Evolutionary conservation across 768 basidiomycete species (phyloP).

Genomic region (Termitomyces sp.): DNA sequence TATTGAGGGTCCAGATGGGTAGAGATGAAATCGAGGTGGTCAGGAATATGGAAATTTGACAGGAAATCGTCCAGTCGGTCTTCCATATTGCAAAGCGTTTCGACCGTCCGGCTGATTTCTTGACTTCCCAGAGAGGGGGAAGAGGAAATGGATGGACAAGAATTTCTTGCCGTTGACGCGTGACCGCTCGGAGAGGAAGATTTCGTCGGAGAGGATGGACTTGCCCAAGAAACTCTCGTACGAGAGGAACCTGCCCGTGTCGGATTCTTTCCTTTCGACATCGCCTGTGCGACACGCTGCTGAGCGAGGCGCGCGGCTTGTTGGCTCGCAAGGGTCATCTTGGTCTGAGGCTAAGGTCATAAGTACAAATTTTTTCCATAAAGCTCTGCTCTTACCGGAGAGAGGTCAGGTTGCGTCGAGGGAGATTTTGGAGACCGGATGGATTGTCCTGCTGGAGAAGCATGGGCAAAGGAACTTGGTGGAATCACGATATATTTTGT

Average conservation of each 20-base stretch:
- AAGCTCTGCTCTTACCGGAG: neutral
- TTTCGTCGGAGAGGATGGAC: neutral
- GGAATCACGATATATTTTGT: neutral
- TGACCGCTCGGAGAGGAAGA: neutral
- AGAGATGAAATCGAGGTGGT: neutral
- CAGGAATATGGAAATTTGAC: neutral
- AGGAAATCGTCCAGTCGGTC: neutral
- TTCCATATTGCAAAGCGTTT: neutral
- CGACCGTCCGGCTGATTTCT: neutral
- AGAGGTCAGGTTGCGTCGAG: neutral
- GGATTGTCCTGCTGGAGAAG: neutral
- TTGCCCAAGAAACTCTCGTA: neutral
- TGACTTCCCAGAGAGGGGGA: neutral
- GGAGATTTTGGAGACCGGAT: neutral
- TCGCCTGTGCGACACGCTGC: neutral
- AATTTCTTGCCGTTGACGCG: neutral
- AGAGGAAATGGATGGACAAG: neutral
- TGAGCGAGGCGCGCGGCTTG: neutral
- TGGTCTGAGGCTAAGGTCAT: neutral
- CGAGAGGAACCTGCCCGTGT: neutral
- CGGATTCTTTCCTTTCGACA: neutral
- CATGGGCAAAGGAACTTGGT: neutral
- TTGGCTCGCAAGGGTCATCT: constrained; percentile 1
- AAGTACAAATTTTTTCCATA: neutral
- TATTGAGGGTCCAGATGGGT: neutral